Evolutionary conservation across 106 monocot genomes (phyloP), one percentile per base, ranked within the genome.

Genomic region (Ottelia alismoides): DNA sequence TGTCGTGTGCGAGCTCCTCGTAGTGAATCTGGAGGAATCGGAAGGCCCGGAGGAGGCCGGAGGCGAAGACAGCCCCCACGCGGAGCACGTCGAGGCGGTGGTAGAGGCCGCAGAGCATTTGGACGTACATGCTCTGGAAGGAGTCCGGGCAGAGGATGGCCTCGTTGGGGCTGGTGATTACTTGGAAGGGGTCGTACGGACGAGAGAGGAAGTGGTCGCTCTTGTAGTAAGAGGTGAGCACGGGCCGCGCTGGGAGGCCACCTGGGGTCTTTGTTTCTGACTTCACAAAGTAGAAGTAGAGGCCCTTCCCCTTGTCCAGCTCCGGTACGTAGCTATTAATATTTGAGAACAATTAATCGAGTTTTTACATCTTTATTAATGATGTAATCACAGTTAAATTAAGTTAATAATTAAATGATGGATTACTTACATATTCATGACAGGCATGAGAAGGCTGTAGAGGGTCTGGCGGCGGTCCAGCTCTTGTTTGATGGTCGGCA

Each of bases 81-180:
- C 68, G 68, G 59, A 68, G 68, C 11, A 68, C 68, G 3, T 68
- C 52, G 9, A 20, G n/a, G 26, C 59, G 58, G 40, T 68, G 68
- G 68, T 53, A 53, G 45, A 68, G 68, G 23, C 68, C 68, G 40
- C 40, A 68, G 28, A 68, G 58, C 68, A 68, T 68, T 52, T 68
- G 68, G 32, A 46, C 68, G 68, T 68, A 68, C 68, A 68, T 68
- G 52, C 68, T 68, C 60, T 68, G 68, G 60, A 68, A 68, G 60
- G 68, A 59, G 45, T 68, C 68, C 9, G 68, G 31, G 68, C 68
- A 68, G 51, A 68, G 52, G 28, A 68, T 52, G 60, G 68, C 68
- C 52, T 59, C 59, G 28, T 58, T 60, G 3, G 68, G 59, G 49
- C 68, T 68, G 16, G 68, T 68, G 58, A 22, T 23, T 2, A 60